These are phyloP conservation scores for Fragaria nilgerrensis DNA, from an alignment of 306 rosid genomes.

Conservation along the genomic window DNA sequence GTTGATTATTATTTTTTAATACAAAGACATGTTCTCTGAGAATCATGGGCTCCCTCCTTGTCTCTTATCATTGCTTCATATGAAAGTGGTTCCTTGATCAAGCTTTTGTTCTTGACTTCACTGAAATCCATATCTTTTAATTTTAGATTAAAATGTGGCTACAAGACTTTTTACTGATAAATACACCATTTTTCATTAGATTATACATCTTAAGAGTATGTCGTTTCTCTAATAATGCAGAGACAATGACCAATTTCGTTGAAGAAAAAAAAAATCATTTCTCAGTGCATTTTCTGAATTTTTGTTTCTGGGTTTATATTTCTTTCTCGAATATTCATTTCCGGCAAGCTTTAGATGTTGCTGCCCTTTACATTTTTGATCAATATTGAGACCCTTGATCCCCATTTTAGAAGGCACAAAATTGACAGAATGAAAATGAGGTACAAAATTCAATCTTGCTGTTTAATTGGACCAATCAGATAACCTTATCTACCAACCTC, in stretches of 20 bases:
- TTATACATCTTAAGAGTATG: too few relatives aligned
- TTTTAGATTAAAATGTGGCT: not conserved
- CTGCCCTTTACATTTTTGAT: too few relatives aligned
- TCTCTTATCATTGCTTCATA: not conserved
- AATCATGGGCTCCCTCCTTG: not conserved
- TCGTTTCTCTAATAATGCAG: too few relatives aligned
- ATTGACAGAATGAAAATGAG: too few relatives aligned
- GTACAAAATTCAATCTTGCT: constrained; percentile 8
- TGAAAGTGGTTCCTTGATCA: not conserved
- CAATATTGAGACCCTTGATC: not conserved
- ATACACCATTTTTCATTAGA: too few relatives aligned
- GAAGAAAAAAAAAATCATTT: too few relatives aligned
- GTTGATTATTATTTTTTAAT: not conserved
- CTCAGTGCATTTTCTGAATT: too few relatives aligned
- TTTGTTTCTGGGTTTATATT: too few relatives aligned
- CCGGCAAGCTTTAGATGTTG: too few relatives aligned
- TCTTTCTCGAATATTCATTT: not conserved
- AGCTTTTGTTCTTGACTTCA: not conserved
- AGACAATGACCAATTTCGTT: too few relatives aligned
- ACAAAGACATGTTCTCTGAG: not conserved
- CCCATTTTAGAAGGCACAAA: not conserved
- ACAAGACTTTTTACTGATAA: too few relatives aligned
- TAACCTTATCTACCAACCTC: constrained; percentile 61
- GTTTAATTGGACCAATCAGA: constrained; percentile 51
- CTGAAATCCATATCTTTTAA: not conserved